Evolutionary conservation across 2,329 filamentous ascomycete genomes (phyloP).

Genomic region (Aspergillus sojae): DNA sequence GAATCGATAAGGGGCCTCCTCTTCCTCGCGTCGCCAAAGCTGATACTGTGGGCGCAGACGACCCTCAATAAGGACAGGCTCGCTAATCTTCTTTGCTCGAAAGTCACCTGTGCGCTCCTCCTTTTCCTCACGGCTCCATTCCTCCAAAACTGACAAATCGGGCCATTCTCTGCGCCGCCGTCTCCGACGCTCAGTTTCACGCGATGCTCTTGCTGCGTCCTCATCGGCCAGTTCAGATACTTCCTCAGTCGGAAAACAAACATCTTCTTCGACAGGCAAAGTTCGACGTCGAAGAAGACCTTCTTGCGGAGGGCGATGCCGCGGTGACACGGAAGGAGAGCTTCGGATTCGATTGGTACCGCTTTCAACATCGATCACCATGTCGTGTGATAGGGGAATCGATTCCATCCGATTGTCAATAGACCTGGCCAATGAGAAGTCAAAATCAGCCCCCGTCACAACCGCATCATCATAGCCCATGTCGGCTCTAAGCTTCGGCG

Average conservation of each 20-base stretch:
- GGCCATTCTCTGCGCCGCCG: slow-evolving; percentile 79
- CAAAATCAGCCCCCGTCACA: slow-evolving; percentile 46
- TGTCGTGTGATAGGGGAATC: slow-evolving; percentile 36
- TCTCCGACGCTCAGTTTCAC: slow-evolving; percentile 50
- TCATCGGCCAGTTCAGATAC: slow-evolving; percentile 85
- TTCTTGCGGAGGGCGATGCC: slow-evolving; percentile 34
- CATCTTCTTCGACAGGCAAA: slow-evolving; percentile 76
- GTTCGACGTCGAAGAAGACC: slow-evolving; percentile 56
- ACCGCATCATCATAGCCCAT: slow-evolving; percentile 59
- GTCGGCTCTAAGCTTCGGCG: slow-evolving; percentile 57
- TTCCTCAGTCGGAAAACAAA: slow-evolving; percentile 82
- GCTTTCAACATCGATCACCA: slow-evolving; percentile 50
- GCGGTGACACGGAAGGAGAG: slow-evolving; percentile 40
- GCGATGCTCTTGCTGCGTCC: slow-evolving; percentile 53
- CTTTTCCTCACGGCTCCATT: slow-evolving; percentile 90
- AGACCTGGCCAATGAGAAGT: slow-evolving; percentile 41
- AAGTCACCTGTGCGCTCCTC: slow-evolving; percentile 81
- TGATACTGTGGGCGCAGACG: slow-evolving; percentile 77
- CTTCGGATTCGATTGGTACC: slow-evolving; percentile 11
- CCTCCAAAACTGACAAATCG: slow-evolving; percentile 78
- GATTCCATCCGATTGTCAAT: slow-evolving; percentile 39
- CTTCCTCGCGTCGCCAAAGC: slow-evolving; percentile 83
- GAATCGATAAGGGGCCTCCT: slow-evolving; percentile 90
- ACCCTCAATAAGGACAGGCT: slow-evolving; percentile 89
- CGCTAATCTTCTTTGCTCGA: slow-evolving; percentile 86